Evolutionary conservation across 1,139 yeast genomes (phyloP).

Genomic region (Taphrina betulina): DNA sequence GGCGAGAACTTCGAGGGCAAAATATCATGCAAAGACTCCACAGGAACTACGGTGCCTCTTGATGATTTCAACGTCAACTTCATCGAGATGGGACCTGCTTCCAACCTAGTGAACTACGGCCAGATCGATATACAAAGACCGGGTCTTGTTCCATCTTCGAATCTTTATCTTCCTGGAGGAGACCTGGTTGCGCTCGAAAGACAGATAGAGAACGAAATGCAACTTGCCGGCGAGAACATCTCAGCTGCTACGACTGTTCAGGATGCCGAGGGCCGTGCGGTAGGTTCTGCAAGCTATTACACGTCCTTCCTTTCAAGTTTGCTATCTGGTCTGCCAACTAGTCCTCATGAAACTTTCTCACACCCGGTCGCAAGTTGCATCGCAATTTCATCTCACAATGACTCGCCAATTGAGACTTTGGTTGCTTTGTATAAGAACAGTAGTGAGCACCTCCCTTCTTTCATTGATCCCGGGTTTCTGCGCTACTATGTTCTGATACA

Average conservation of each 20-base stretch:
- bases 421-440: conserved; percentile 44
- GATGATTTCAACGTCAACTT: conserved; percentile 45
- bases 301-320: conserved; percentile 54
- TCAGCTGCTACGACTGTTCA: neutral
- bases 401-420: conserved; percentile 55
- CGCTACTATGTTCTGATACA: conserved; percentile 47
- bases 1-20: conserved; percentile 48
- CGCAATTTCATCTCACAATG: conserved; percentile 53
- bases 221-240: conserved; percentile 12
- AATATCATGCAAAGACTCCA: conserved; percentile 49
- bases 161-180: conserved; percentile 20
- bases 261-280: neutral
- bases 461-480: conserved; percentile 45
- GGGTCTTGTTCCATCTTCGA: neutral
- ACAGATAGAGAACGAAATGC: conserved; percentile 31
- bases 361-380: conserved; percentile 83
- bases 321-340: conserved; percentile 60
- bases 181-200: conserved; percentile 25
- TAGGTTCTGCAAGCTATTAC: conserved; percentile 17
- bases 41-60: conserved; percentile 38
- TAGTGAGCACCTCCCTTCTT: conserved; percentile 43
- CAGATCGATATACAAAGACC: conserved; percentile 20
- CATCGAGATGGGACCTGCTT: conserved; percentile 34
- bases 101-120: conserved; percentile 24
- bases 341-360: conserved; percentile 83